Conservation (phyloP, 805 yeast species). For the Hemisphaericaspora nanyangensis region DNA sequence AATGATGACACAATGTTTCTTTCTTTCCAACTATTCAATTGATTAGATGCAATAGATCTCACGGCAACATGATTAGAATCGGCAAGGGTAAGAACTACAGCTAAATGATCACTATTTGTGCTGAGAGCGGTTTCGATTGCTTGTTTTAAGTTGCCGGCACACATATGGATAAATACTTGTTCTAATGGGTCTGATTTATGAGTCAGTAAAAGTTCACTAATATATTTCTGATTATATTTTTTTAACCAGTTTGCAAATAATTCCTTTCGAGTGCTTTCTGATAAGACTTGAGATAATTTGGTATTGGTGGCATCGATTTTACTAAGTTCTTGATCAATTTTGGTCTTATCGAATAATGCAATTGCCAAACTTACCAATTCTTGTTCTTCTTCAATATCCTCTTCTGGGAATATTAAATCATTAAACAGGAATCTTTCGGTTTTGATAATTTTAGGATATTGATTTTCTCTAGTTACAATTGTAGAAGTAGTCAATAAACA, state of each 20-base stretch:
- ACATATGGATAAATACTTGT: slow-evolving; percentile 44
- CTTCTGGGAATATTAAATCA: slow-evolving; percentile 12
- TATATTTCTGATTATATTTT: slow-evolving; percentile 33
- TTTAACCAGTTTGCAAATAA: slow-evolving; percentile 58
- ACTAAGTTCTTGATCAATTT: not conserved
- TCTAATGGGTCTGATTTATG: slow-evolving; percentile 42
- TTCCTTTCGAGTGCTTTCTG: slow-evolving; percentile 22
- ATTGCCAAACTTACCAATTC: slow-evolving; percentile 56
- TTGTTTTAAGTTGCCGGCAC: slow-evolving; percentile 52
- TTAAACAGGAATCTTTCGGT: slow-evolving; percentile 14
- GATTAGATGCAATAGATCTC: slow-evolving; percentile 51
- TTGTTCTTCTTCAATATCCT: slow-evolving; percentile 19
- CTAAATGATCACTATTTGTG: slow-evolving; percentile 64
- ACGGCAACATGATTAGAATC: slow-evolving; percentile 69
- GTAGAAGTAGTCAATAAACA: slow-evolving; percentile 19
- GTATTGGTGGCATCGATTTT: not conserved
- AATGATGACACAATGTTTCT: slow-evolving; percentile 23
- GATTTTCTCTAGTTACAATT: slow-evolving; percentile 19
- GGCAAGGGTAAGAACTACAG: slow-evolving; percentile 62
- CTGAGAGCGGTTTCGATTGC: slow-evolving; percentile 63
- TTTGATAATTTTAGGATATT: slow-evolving; percentile 20
- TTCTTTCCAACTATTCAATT: slow-evolving; percentile 63
- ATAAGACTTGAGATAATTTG: not conserved
- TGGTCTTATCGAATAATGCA: slow-evolving; percentile 42
- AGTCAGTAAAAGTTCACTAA: slow-evolving; percentile 20